Conservation (phyloP, 352 stramenopile species). For the Elongisporangium undulatum region DNA sequence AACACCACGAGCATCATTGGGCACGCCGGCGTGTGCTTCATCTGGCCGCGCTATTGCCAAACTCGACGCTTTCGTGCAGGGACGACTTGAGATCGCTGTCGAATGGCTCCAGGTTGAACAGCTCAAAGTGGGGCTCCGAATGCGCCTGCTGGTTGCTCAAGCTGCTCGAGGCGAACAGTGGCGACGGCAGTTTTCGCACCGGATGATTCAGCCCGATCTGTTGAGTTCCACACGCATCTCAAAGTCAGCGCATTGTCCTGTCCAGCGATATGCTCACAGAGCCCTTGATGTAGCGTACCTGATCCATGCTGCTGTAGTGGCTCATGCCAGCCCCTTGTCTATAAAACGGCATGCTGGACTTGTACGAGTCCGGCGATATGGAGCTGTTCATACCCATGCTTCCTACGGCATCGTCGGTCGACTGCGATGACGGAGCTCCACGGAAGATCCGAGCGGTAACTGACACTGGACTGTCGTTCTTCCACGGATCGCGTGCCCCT, state of each 20-base stretch:
- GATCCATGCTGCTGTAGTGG: slow-evolving; percentile 57
- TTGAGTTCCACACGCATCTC: slow-evolving; percentile 6
- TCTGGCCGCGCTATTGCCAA: slow-evolving; percentile 5
- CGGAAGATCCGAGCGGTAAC: slow-evolving; percentile 58
- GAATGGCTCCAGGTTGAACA: slow-evolving; percentile 18
- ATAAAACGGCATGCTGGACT: slow-evolving; percentile 40
- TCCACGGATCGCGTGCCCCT: slow-evolving; percentile 45
- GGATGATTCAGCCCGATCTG: slow-evolving; percentile 4
- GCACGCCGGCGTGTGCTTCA: slow-evolving; percentile 2
- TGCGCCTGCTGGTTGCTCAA: slow-evolving; percentile 2
- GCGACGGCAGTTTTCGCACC: slow-evolving; percentile 4
- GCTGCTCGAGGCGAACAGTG: slow-evolving; percentile 1
- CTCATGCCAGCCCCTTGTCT: slow-evolving; percentile 34
- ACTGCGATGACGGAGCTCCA: slow-evolving; percentile 11
- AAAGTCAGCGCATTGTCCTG: slow-evolving; percentile 7
- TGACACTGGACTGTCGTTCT: slow-evolving; percentile 59
- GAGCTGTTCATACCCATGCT: slow-evolving; percentile 4
- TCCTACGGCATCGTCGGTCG: slow-evolving; percentile 15
- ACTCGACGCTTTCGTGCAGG: slow-evolving; percentile 14
- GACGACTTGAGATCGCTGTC: slow-evolving; percentile 16
- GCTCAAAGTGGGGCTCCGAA: slow-evolving; percentile 11
- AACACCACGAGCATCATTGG: slow-evolving; percentile 1
- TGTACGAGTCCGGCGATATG: slow-evolving; percentile 22
- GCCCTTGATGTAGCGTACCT: slow-evolving; percentile 23
- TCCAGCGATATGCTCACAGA: no score